These are phyloP conservation scores for Amyloporia xantha DNA, from an alignment of 768 basidiomycete species.

Conservation along the genomic window DNA sequence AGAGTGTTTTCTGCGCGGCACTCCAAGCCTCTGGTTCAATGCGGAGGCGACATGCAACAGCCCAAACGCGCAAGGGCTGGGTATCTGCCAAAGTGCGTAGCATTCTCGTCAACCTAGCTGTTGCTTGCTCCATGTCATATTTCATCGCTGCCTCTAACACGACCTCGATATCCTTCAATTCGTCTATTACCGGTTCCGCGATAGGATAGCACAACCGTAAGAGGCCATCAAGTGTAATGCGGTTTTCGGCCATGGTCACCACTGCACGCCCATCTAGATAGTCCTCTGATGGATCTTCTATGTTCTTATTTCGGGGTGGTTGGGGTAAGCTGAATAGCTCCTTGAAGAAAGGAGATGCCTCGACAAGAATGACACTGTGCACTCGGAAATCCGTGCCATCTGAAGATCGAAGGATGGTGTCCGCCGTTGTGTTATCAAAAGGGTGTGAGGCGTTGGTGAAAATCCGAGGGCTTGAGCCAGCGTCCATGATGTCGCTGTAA, in stretches of 20 bases:
- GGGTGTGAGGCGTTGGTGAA: constrained; percentile 5
- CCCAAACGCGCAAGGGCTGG: constrained; percentile 3
- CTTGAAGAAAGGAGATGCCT: constrained; percentile 29
- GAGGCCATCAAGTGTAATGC: constrained; percentile 9
- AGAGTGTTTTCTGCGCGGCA: not conserved
- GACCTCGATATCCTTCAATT: not conserved
- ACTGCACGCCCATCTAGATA: not conserved
- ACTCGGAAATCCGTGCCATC: constrained; percentile 25
- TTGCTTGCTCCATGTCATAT: not conserved
- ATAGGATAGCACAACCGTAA: constrained; percentile 29
- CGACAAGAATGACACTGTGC: constrained; percentile 23
- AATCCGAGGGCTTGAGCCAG: not conserved
- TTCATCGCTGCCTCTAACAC: constrained; percentile 20
- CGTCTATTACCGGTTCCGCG: constrained; percentile 14
- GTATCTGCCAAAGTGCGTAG: not conserved
- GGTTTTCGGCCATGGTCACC: constrained; percentile 3
- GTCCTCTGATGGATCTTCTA: not conserved
- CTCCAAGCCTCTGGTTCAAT: not conserved
- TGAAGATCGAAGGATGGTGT: constrained; percentile 24
- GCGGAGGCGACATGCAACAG: constrained; percentile 1
- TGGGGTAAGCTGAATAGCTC: constrained; percentile 28
- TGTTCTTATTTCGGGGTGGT: constrained; percentile 13
- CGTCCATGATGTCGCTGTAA: not conserved
- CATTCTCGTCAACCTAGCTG: not conserved
- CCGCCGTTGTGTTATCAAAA: constrained; percentile 17